Conservation (phyloP, 306 rosid species). For the Sicyos edulis region DNA sequence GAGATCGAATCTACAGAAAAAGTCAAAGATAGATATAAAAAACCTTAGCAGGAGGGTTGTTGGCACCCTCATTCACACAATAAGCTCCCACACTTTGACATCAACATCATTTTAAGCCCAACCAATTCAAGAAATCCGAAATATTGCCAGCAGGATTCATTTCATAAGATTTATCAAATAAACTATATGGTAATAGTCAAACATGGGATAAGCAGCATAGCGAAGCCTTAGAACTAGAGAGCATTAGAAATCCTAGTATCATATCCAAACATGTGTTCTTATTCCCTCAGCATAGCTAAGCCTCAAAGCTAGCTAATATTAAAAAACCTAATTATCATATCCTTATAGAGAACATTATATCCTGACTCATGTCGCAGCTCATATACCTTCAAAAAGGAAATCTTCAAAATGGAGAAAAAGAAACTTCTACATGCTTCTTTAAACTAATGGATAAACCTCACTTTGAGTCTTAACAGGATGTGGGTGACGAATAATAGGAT, state of each 20-base stretch:
- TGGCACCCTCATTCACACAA: neutral
- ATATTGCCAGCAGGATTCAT: neutral
- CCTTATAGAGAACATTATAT: neutral
- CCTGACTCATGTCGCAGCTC: neutral
- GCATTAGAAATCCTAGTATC: too few species aligned
- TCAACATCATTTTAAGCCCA: neutral
- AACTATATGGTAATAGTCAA: neutral
- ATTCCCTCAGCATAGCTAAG: too few species aligned
- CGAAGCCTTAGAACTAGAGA: too few species aligned
- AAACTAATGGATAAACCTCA: neutral
- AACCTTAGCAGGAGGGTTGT: neutral
- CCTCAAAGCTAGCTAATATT: too few species aligned
- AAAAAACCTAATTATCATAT: neutral
- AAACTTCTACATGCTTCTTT: neutral
- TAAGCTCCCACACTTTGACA: neutral
- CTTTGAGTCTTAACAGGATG: neutral
- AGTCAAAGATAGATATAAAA: neutral
- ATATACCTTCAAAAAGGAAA: neutral
- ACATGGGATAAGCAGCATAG: too few species aligned
- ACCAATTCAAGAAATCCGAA: neutral
- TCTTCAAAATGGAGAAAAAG: neutral
- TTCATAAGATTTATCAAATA: neutral
- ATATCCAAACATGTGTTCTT: too few species aligned
- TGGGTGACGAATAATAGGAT: neutral
- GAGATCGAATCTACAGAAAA: constrained; percentile 42